Evolutionary conservation across 768 basidiomycete genomes (phyloP).

Genomic region (Podaxis sp.): DNA sequence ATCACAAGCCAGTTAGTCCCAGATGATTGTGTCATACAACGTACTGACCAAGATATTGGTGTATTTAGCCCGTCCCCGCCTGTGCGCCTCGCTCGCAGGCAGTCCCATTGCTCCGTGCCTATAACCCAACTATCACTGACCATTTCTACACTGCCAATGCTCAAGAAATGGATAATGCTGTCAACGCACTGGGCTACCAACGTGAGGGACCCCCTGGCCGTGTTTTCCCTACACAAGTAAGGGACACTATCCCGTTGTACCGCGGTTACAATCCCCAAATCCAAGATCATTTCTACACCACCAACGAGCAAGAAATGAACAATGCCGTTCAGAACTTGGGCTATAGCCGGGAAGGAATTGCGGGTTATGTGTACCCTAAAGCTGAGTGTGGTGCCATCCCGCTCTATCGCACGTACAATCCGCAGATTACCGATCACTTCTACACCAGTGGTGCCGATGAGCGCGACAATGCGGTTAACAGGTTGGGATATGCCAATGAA

Average conservation of each 20-base stretch:
- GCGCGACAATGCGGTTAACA: not conserved
- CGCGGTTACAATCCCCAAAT: constrained; percentile 2
- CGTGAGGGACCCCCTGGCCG: constrained; percentile 8
- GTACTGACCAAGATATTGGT: not conserved
- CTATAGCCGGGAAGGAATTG: not conserved
- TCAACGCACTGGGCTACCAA: constrained; percentile 1
- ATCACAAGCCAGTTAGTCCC: not conserved
- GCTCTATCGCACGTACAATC: not conserved
- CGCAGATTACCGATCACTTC: not conserved
- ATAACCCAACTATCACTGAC: not conserved
- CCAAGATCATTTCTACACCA: constrained; percentile 16
- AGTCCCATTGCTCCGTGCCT: not conserved
- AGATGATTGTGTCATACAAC: not conserved
- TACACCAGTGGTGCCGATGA: not conserved
- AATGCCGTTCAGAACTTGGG: not conserved
- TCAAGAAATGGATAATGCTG: constrained; percentile 1
- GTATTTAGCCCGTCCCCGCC: not conserved
- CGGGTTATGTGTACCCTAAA: not conserved
- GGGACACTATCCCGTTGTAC: constrained; percentile 9
- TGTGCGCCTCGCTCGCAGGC: not conserved
- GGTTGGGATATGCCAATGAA: not conserved
- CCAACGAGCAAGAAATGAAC: not conserved
- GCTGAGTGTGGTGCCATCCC: not conserved
- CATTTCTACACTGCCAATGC: constrained; percentile 2
- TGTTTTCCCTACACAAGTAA: constrained; percentile 9